Evolutionary conservation across 768 basidiomycete genomes (phyloP).

Genomic region (Rubroboletus satanas): DNA sequence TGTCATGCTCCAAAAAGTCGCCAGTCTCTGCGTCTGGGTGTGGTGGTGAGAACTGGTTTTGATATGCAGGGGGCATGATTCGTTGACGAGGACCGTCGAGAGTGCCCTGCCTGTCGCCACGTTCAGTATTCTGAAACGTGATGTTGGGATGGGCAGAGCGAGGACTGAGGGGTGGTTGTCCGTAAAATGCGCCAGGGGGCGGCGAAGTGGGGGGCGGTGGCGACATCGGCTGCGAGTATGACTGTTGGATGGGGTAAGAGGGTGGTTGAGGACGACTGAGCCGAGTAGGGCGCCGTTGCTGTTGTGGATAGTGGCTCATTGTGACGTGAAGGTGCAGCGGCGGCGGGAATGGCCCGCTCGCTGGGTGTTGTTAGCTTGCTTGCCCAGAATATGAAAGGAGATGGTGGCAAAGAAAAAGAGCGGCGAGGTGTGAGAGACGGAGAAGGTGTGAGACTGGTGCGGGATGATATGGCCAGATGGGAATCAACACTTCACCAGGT

Average conservation of each 20-base stretch:
- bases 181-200: slow-evolving; percentile 12
- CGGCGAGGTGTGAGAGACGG: slow-evolving; percentile 11
- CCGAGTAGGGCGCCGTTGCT: slow-evolving; percentile 36
- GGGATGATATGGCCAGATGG: not conserved
- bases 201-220: slow-evolving; percentile 20
- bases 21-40: slow-evolving; percentile 30
- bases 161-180: slow-evolving; percentile 16
- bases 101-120: slow-evolving; percentile 59
- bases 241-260: slow-evolving; percentile 33
- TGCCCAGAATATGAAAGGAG: not conserved
- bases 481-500: slow-evolving; percentile 5
- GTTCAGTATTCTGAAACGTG: slow-evolving; percentile 66
- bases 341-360: slow-evolving; percentile 3
- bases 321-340: not conserved
- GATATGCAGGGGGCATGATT: slow-evolving; percentile 43
- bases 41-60: slow-evolving; percentile 42
- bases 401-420: slow-evolving; percentile 12
- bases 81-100: slow-evolving; percentile 55
- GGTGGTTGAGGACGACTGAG: slow-evolving; percentile 34
- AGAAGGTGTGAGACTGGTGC: slow-evolving; percentile 12
- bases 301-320: slow-evolving; percentile 43
- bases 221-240: slow-evolving; percentile 16
- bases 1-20: slow-evolving; percentile 43
- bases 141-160: slow-evolving; percentile 41
- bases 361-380: not conserved